Evolutionary conservation across 2,329 filamentous ascomycete genomes (phyloP), one percentile per base, ranked within the genome.

Genomic region (Curvularia lunata): DNA sequence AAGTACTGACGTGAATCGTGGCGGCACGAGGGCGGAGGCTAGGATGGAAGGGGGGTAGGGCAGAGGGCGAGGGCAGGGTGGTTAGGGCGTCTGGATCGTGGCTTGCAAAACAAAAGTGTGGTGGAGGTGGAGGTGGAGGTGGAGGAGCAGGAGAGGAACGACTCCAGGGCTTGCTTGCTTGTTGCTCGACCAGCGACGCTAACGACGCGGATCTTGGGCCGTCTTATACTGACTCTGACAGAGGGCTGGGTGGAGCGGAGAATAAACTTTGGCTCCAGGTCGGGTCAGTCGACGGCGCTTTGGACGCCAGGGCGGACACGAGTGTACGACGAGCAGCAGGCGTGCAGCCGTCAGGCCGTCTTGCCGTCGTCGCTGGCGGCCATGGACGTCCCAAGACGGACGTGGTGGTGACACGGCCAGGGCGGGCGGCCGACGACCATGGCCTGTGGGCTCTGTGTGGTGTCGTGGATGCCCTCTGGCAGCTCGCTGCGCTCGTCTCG

Each of bases 91-190:
- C 59, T 68, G 67, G 68, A 65, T 66, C 61, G 73, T 72, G 73
- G 73, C 69, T 70, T 66, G 62, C 63, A 76, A 75, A 74, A 75
- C 72, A 72, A 75, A 75, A 8, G 62, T 48, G 21, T 53, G 69
- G 62, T 53, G 43, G 61, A 63, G 61, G 65, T 30, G 61, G 61
- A 57, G 23, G 18, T 23, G 38, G 38, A 41, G 27, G 27, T 30
- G 27, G 27, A 30, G 27, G 27, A 30, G 27, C 27, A 30, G 27
- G 38, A 23, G 61, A 58, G 61, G 57, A 59, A 61, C 56, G 61
- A 60, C 60, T 48, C 46, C 49, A 53, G 54, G 43, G 55, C 47
- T 57, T 63, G 64, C 56, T 59, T 58, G 63, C 56, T 59, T 58
- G 63, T 59, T 69, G 68, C 54, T 66, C 64, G 59, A 59, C 49